Base-by-base conservation (phyloP, 495 filamentous ascomycete species). In the Penicillium manginii region DNA sequence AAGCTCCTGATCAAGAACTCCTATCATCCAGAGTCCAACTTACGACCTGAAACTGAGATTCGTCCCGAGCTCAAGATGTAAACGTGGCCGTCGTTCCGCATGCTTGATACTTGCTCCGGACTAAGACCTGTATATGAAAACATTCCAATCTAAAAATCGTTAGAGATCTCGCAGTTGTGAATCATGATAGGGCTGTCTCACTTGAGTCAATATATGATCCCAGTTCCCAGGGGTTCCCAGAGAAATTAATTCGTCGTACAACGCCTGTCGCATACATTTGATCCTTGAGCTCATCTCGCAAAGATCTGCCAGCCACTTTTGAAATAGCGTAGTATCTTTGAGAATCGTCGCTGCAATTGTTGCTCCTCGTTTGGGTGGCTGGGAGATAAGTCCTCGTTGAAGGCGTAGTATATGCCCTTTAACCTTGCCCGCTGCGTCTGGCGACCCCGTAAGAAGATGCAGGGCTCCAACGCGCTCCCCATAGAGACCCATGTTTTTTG, bases 1-100 rank as follows among this genome's bases (percentile, higher is more conserved):
- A n/a, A n/a, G n/a, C 11, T 31, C 12, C 2, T 9, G 19, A 17
- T 46, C 22, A 5, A 17, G 10, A 4, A 5, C 5, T 7, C 2
- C 17, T 8, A 1, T 17, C 8, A 43, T 43, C 8, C 40, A 17
- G 40, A 6, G n/a, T 17, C 12, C 40, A 12, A 37, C 54, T 55
- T 49, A 55, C 54, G 14, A n/a, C 52, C 52, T 18, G 52, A 15
- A 21, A 55, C 43, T n/a, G 54, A 55, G 6, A 48, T 55, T 3
- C 54, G 22, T 21, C 54, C 54, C n/a, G 54, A 55, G 26, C 19
- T 49, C 14, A 55, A 26, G n/a, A 55, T 55, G 31, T 55, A 55
- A 15, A 55, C 54, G 17, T 55, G 54, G 15, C 31, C 26, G 3
- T 48, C 43, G 14, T 22, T 32, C n/a, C 31, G 54, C 8, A 55